phyloP scores from a whole-genome alignment of 164 flowering plant species.

The Magnolia changhungtana region DNA sequence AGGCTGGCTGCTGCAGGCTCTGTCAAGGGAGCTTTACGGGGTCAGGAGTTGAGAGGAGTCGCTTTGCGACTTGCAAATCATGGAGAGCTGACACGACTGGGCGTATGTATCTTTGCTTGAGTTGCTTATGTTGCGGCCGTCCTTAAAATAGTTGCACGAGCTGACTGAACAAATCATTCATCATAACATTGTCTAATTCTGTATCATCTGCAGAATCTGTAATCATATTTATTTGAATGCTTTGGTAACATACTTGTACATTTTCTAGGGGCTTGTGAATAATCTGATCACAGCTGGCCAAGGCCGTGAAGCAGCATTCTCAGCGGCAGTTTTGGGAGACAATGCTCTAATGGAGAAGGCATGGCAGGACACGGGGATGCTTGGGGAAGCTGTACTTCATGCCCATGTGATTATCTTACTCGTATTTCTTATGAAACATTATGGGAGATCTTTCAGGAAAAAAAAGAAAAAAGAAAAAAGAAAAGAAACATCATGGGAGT shows the following conservation, averaged over 20 bases:
- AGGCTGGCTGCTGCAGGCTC: slow-evolving; percentile 94
- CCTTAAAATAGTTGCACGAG: neutral
- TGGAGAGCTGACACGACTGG: slow-evolving; percentile 87
- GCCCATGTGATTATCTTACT: slow-evolving; percentile 63
- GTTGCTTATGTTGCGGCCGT: neutral
- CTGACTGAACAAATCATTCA: neutral
- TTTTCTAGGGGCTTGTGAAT: slow-evolving; percentile 67
- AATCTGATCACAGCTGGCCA: slow-evolving; percentile 74
- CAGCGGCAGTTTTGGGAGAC: slow-evolving; percentile 95
- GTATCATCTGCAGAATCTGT: neutral
- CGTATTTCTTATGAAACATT: neutral
- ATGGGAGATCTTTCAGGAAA: neutral
- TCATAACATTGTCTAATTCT: neutral
- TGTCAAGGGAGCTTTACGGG: slow-evolving; percentile 83
- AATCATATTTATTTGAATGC: neutral
- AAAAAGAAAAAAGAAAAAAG: no score
- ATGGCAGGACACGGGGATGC: slow-evolving; percentile 99
- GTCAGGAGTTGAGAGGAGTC: slow-evolving; percentile 79
- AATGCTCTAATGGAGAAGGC: slow-evolving; percentile 98
- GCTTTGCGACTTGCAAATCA: slow-evolving; percentile 95
- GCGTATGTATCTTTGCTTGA: slow-evolving; percentile 47
- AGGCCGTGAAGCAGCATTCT: slow-evolving; percentile 97
- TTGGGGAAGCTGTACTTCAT: slow-evolving; percentile 94
- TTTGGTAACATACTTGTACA: neutral
- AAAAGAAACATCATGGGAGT: neutral